These are phyloP conservation scores for Collybia mongolica DNA, from an alignment of 768 basidiomycete species.

Conservation along the genomic window DNA sequence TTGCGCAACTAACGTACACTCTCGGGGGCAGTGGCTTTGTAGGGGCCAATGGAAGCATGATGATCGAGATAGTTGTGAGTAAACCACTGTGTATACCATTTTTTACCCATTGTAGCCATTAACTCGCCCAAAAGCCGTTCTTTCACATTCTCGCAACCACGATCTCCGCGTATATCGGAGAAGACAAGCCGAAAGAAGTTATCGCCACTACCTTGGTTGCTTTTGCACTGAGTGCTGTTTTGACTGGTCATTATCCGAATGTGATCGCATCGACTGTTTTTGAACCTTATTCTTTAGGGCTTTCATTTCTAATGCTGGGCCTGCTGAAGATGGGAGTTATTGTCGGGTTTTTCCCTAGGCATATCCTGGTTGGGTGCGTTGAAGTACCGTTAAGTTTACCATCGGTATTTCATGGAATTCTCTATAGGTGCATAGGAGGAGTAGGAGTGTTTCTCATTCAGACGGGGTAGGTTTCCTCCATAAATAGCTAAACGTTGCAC, in stretches of 20 bases:
- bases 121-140: conserved; percentile 67
- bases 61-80: conserved; percentile 96
- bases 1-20: conserved; percentile 84
- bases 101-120: not conserved
- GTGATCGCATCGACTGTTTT: conserved; percentile 2
- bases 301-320: conserved; percentile 87
- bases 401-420: too few species aligned
- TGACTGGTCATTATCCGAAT: conserved; percentile 62
- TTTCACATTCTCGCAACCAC: conserved; percentile 87
- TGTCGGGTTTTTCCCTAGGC: conserved; percentile 94
- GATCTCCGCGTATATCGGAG: conserved; percentile 72
- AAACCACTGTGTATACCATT: not conserved
- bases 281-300: conserved; percentile 37
- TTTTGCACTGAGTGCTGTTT: conserved; percentile 80
- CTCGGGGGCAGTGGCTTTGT: conserved; percentile 87
- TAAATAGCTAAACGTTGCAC: too few species aligned
- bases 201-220: conserved; percentile 92
- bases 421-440: conserved; percentile 83
- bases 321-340: conserved; percentile 78
- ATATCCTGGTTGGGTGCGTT: conserved; percentile 89
- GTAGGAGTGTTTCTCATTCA: conserved; percentile 90
- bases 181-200: conserved; percentile 64
- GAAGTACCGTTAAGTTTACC: not conserved
- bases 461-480: conserved; percentile 61
- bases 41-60: conserved; percentile 93